Percentiles rank a stretch among this genome's conserved stretches.
phyloP scores from a whole-genome alignment of 2,329 filamentous ascomycete genomes.

The Colletotrichum lindemuthianum region DNA sequence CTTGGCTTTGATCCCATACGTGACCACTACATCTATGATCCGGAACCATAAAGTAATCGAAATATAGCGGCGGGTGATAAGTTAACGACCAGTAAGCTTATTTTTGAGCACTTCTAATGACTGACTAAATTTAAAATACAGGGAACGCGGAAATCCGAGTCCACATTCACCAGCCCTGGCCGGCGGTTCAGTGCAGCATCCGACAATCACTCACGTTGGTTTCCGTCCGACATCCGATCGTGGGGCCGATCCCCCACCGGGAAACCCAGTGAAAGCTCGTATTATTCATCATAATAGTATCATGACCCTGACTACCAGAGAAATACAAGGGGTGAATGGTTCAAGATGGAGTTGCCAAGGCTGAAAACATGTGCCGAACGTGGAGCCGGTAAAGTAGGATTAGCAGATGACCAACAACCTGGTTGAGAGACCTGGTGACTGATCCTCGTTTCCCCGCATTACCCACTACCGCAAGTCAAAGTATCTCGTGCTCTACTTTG shows the following conservation, averaged over 20 bases:
- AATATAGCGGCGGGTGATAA: no score
- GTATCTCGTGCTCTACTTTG: conserved; percentile 2
- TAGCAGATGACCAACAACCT: conserved; percentile 32
- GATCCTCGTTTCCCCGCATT: conserved; percentile 18
- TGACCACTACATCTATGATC: no score
- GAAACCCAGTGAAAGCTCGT: background rate
- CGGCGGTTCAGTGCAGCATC: no score
- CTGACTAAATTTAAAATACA: no score
- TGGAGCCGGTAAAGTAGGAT: conserved; percentile 5
- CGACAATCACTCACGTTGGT: background rate
- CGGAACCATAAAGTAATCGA: no score
- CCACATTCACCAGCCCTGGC: no score
- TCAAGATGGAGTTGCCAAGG: conserved; percentile 16
- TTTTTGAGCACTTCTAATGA: no score
- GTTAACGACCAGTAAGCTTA: no score
- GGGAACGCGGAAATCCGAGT: no score
- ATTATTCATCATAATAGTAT: background rate
- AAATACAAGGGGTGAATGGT: background rate
- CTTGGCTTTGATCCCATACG: no score
- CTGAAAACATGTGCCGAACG: conserved; percentile 23
- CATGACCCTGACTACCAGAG: background rate
- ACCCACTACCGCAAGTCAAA: conserved; percentile 9
- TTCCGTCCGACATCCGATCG: background rate
- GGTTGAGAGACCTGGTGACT: conserved; percentile 1
- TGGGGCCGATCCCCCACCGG: conserved; percentile 13